A percentile compares a stretch with the other conserved stretches of the same genome.
Evolutionary conservation across 2,329 filamentous ascomycete species (phyloP).

Genomic region (Talaromyces albobiverticillius): DNA sequence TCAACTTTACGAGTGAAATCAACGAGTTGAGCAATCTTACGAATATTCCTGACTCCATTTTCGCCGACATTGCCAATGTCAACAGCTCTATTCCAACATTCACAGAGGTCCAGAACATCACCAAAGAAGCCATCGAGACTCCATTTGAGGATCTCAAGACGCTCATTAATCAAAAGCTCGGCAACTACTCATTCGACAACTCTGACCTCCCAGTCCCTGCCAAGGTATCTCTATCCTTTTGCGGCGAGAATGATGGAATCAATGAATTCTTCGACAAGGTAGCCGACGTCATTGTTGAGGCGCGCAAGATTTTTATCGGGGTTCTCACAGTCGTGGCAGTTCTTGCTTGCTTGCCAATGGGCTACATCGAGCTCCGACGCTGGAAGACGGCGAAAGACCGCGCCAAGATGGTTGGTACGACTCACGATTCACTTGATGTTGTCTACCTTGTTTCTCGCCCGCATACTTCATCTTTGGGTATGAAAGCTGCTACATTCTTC

Average conservation of each 20-base stretch:
- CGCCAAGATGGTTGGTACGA: constrained; percentile 63
- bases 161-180: constrained; percentile 68
- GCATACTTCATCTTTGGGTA: constrained; percentile 67
- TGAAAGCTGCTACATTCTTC: constrained; percentile 67
- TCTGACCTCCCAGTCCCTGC: constrained; percentile 76
- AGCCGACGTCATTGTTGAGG: constrained; percentile 62
- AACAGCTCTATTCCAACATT: constrained; percentile 82
- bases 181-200: constrained; percentile 73
- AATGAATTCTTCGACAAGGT: constrained; percentile 78
- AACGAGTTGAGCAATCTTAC: constrained; percentile 64
- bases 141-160: constrained; percentile 80
- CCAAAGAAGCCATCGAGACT: constrained; percentile 67
- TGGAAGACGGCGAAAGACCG: constrained; percentile 72
- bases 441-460: constrained; percentile 85
- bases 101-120: constrained; percentile 76
- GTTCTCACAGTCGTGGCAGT: constrained; percentile 70
- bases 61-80: constrained; percentile 66
- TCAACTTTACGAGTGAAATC: constrained; percentile 66
- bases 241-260: constrained; percentile 78
- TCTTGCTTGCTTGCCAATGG: constrained; percentile 73
- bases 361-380: constrained; percentile 72
- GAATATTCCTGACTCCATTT: constrained; percentile 71
- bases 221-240: constrained; percentile 82
- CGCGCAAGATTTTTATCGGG: constrained; percentile 73
- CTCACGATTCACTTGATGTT: constrained; percentile 79